phyloP scores from a whole-genome alignment of 2,329 filamentous ascomycete genomes.

The Diaporthe citriasiana region DNA sequence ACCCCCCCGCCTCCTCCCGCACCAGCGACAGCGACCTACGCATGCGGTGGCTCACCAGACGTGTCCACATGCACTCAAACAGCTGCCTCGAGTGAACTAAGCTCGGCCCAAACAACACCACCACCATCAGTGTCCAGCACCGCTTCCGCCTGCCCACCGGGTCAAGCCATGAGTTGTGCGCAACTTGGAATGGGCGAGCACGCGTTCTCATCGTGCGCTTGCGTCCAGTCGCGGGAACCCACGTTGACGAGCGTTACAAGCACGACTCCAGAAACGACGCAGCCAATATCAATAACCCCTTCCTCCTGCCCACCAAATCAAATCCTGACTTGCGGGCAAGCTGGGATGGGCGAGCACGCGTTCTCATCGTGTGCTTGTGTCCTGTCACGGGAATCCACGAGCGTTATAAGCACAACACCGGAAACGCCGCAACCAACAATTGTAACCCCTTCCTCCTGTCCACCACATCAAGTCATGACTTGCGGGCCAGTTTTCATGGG shows the following conservation, averaged over 20 bases:
- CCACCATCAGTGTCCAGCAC: background rate
- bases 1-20: background rate
- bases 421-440: background rate
- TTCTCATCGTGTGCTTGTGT: background rate
- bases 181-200: background rate
- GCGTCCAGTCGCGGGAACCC: background rate
- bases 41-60: background rate
- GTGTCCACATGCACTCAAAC: background rate
- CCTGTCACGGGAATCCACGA: background rate
- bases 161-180: background rate
- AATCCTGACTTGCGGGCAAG: background rate
- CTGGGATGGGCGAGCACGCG: background rate
- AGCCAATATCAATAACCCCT: background rate
- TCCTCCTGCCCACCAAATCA: background rate
- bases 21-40: background rate
- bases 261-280: background rate
- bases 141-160: background rate
- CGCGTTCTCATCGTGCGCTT: background rate
- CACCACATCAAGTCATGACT: background rate
- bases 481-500: background rate
- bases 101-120: background rate
- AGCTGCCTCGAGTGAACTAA: background rate
- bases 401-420: background rate
- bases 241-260: background rate
- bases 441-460: background rate